These are phyloP conservation scores for Leccinum rimulosum DNA, from an alignment of 768 basidiomycete species.

Conservation along the genomic window DNA sequence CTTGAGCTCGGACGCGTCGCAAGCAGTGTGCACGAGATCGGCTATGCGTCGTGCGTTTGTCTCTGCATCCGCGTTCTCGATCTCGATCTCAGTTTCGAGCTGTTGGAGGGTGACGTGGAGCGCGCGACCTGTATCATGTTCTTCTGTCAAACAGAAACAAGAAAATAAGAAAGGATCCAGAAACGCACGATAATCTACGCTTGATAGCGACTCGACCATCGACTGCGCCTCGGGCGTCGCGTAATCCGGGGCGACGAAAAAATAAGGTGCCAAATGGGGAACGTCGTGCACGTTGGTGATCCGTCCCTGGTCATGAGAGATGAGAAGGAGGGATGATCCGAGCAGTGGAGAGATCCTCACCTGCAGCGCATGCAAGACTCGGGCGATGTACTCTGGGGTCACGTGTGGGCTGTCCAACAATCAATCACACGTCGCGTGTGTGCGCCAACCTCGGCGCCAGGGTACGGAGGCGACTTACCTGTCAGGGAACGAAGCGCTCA, in stretches of 20 bases:
- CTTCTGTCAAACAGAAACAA: not conserved
- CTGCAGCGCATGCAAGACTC: conserved; percentile 61
- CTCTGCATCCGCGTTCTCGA: not conserved
- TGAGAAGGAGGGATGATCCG: not conserved
- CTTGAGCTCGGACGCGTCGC: conserved; percentile 37
- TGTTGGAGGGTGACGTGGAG: conserved; percentile 5
- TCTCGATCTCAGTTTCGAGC: conserved; percentile 2
- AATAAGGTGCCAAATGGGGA: conserved; percentile 63
- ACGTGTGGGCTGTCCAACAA: conserved; percentile 41
- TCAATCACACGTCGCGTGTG: not conserved
- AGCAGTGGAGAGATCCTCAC: conserved; percentile 29
- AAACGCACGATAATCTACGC: conserved; percentile 45
- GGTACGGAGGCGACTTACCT: conserved; percentile 40
- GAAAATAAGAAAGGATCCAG: not conserved
- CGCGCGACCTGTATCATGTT: conserved; percentile 2
- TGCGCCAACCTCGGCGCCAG: too few species aligned
- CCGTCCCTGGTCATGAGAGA: conserved; percentile 49
- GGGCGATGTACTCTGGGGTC: conserved; percentile 55
- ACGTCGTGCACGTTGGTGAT: conserved; percentile 71
- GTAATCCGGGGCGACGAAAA: conserved; percentile 73
- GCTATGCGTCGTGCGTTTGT: not conserved
- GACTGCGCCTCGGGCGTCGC: conserved; percentile 49
- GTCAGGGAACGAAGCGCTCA: conserved; percentile 57
- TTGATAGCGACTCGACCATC: conserved; percentile 46
- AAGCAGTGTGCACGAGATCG: conserved; percentile 45